A percentile compares a stretch with the other conserved stretches of the same genome.
Conservation (phyloP, 805 yeast species). For the Metschnikowia noctiluminum region DNA sequence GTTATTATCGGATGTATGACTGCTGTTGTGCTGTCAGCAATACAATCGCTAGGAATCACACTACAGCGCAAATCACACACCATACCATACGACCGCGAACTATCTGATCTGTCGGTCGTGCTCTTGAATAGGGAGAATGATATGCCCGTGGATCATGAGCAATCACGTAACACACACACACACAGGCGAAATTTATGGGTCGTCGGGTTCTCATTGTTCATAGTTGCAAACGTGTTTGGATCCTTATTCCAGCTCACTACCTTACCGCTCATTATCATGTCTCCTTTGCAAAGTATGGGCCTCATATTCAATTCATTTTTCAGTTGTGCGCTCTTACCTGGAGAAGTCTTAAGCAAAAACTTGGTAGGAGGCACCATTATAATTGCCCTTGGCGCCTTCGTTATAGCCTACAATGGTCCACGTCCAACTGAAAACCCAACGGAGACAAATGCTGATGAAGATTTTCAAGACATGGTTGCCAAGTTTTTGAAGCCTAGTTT, state of each 20-base stretch:
- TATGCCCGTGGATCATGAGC: constrained; percentile 6
- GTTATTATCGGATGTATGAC: constrained; percentile 53
- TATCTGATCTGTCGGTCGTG: constrained; percentile 11
- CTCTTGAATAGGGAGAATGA: constrained; percentile 10
- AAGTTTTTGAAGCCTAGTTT: constrained; percentile 44
- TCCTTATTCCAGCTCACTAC: constrained; percentile 81
- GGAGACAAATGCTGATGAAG: constrained; percentile 25
- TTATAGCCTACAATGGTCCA: constrained; percentile 72
- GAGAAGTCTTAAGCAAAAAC: constrained; percentile 60
- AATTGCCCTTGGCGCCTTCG: constrained; percentile 69
- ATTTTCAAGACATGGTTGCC: constrained; percentile 39
- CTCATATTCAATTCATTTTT: constrained; percentile 78
- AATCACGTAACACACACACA: constrained; percentile 24
- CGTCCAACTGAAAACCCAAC: constrained; percentile 19
- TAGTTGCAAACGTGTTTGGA: constrained; percentile 73
- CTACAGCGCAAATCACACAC: constrained; percentile 77
- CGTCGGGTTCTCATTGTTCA: constrained; percentile 65
- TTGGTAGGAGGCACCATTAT: constrained; percentile 64
- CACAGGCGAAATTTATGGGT: constrained; percentile 66
- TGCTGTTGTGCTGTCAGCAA: constrained; percentile 71
- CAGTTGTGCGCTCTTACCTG: constrained; percentile 61
- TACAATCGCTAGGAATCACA: constrained; percentile 79
- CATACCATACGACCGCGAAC: constrained; percentile 15
- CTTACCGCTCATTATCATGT: constrained; percentile 71
- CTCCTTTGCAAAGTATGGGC: constrained; percentile 84